Evolutionary conservation across 169 alveolate genomes (phyloP).

Genomic region (Plasmodium chabaudi): DNA sequence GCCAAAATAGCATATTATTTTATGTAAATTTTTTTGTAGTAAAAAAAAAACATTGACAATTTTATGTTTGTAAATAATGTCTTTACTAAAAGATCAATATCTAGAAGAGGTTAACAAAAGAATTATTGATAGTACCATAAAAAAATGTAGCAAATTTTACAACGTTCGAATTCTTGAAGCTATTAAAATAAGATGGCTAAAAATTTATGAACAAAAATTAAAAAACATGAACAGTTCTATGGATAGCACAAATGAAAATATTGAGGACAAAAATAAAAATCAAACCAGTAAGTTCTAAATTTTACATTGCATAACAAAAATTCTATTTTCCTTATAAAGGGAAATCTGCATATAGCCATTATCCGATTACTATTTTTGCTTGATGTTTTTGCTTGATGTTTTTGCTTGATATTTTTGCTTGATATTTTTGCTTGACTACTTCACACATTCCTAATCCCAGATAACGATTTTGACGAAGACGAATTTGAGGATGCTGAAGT

Average conservation of each 20-base stretch:
- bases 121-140: slow-evolving; percentile 54
- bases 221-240: background rate
- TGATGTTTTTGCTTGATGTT: background rate
- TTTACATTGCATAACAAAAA: background rate
- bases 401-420: background rate
- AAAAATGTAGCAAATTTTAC: slow-evolving; percentile 56
- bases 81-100: slow-evolving; percentile 37
- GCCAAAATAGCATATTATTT: too few relatives aligned
- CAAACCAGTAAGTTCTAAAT: background rate
- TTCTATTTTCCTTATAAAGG: too few relatives aligned
- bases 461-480: slow-evolving; percentile 54
- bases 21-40: too few relatives aligned
- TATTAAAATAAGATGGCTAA: slow-evolving; percentile 46
- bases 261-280: background rate
- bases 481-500: slow-evolving; percentile 74
- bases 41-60: too few relatives aligned
- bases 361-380: background rate
- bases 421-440: background rate
- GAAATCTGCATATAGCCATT: background rate
- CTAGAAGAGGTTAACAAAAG: slow-evolving; percentile 50
- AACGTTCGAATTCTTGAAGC: slow-evolving; percentile 58
- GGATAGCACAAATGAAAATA: background rate
- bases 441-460: background rate
- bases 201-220: slow-evolving; percentile 47
- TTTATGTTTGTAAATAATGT: slow-evolving; percentile 11